phyloP scores from a whole-genome alignment of 2,329 filamentous ascomycete genomes.

The Epichloe scottii region DNA sequence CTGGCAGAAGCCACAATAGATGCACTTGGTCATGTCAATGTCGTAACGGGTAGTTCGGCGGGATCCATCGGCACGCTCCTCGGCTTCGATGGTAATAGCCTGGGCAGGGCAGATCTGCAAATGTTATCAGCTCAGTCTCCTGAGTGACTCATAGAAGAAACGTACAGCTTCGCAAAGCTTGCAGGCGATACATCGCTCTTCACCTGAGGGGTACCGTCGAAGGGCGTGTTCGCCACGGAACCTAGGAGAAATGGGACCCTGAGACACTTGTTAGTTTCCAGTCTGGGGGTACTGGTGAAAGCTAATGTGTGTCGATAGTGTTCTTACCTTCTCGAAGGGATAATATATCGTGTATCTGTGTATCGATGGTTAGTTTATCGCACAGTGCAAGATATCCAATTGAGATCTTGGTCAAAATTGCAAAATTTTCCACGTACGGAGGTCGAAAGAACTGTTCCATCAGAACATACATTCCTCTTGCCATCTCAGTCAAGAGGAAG shows the following conservation, averaged over 20 bases:
- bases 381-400: background rate
- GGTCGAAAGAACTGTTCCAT: conserved; percentile 97
- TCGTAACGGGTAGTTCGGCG: conserved; percentile 95
- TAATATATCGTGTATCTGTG: conserved; percentile 93
- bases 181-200: conserved; percentile 99
- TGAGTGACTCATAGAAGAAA: background rate
- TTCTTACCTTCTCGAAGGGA: conserved; percentile 78
- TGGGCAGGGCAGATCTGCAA: conserved; percentile 79
- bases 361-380: conserved; percentile 1
- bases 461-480: conserved; percentile 94
- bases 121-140: background rate
- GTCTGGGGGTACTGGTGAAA: background rate
- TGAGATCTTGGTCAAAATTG: background rate
- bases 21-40: conserved; percentile 99
- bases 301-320: background rate
- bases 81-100: conserved; percentile 97
- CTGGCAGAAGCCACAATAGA: conserved; percentile 99
- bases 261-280: conserved; percentile 10
- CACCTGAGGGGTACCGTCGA: conserved; percentile 88
- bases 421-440: conserved; percentile 56
- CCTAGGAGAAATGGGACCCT: conserved; percentile 89
- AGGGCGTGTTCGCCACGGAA: conserved; percentile 98
- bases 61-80: conserved; percentile 92
- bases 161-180: conserved; percentile 88
- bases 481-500: conserved; percentile 92